Base-by-base conservation (phyloP, 306 rosid genomes). In the Astragalus membranaceus region DNA sequence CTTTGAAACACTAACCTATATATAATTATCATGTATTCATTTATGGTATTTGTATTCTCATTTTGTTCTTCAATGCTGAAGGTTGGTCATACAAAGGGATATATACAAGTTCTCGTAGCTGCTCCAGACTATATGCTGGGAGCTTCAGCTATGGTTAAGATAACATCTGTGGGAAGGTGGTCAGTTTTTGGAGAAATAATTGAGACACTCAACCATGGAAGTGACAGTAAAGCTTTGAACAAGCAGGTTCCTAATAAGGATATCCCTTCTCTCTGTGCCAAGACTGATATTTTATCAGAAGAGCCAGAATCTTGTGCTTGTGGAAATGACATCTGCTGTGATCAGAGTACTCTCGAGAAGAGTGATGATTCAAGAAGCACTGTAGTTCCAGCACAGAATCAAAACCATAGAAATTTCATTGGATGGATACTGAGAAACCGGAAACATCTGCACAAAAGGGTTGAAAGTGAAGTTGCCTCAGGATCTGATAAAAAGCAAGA, bases 81-180 rank as follows among this genome's bases (percentile, higher is more conserved):
- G 98, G 99, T 94, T 82, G 99, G 99, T 48, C 99, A 94, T 77
- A 90, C 97, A 74, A 94, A 91, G 86, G 97, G 97, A 68, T 94
- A 90, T 48, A 77, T 94, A 57, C 99, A 94, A 80, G 99, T 91
- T 68, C 96, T 94, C 14, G 87, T 91, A 69, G 64, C 72, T 75
- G 96, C 80, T 64, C 86, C 87, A 15, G 92, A 87, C 47, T 11
- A 67, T 43, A 81, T 91, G 89, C 85, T 94, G 61, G 99, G 99
- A 75, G 83, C 91, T 73, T 88, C 95, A 80, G 95, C 95, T 62
- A 75, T 82, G 74, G 92, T 76, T 75, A 89, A 81, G 84, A 84
- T 94, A 80, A 88, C 95, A 69, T 80, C 92, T 4, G 84, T 84
- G 5, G 96, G 96, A 82, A 94, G 99, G 78, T 91, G 99, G 99